Base-by-base conservation (phyloP, 2,329 filamentous ascomycete genomes). In the Pseudopyrenochaeta lycopersici region DNA sequence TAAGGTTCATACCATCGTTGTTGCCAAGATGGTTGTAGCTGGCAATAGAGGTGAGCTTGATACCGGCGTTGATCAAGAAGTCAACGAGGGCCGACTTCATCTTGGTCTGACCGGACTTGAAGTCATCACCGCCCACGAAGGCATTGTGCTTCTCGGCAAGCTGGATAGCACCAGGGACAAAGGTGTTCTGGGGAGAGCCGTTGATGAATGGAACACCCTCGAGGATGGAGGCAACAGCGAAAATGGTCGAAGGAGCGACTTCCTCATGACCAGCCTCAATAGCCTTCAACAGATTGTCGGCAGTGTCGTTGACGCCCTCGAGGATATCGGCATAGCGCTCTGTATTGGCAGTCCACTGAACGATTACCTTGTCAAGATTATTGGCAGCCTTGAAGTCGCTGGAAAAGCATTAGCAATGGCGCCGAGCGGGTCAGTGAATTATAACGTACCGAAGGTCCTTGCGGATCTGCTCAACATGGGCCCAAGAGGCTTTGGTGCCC, bases 71-170 rank as follows among this genome's bases (percentile, higher is more conserved):
- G 88, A 99, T 97, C 76, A 99, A 81, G 82, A 99, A 99, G 80
- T 99, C 95, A 40, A 98, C 95, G 27, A 99, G 87, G 17, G 95
- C 95, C 56, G 95, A 98, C 83, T 99, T 99, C 95, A 99, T 99
- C 88, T 99, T 99, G 76, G 95, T 99, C 84, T 99, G 95, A 60
- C 95, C 95, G 59, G 95, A 98, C 84, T 99, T 99, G 89, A 99
- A 99, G 81, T 99, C 95, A 71, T 99, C 95, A 63, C 95, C 95
- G 54, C 95, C 95, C 70, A 99, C 92, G 82, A 96, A 99, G 58
- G 93, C 88, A 52, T 86, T 84, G 78, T 96, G 88, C 78, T 89
- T 84, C 82, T 96, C 91, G 18, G 95, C 95, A 53, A 99, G 87
- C 73, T 94, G 84, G 65, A 98, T 88, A 56, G 90, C 91, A 71